Percentiles rank a stretch among this genome's conserved stretches.
These are phyloP conservation scores for Tausonia pullulans DNA, from an alignment of 1,284 basidiomycete species.

Conservation along the genomic window DNA sequence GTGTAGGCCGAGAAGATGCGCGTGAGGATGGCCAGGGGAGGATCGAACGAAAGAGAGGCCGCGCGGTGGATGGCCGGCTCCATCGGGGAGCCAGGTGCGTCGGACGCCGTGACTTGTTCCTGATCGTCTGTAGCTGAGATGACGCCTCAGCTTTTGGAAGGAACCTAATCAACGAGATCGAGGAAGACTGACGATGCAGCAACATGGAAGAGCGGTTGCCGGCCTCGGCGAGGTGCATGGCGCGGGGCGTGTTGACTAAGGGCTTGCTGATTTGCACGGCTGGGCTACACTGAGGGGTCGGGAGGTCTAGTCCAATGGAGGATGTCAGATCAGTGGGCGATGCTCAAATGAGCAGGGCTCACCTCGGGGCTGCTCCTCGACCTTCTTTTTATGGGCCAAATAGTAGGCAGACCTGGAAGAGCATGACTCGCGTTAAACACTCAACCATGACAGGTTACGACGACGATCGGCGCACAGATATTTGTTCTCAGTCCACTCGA, in stretches of 20 bases:
- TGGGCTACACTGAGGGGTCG: constrained; percentile 23
- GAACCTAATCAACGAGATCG: background rate
- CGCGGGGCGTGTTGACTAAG: constrained; percentile 59
- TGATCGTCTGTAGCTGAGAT: no score
- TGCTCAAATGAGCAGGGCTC: constrained; percentile 28
- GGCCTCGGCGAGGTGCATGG: constrained; percentile 61
- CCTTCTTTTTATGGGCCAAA: constrained; percentile 21
- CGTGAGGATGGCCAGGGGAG: constrained; percentile 44
- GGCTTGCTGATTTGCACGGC: constrained; percentile 44
- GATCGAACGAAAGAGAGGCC: constrained; percentile 22
- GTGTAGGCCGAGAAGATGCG: constrained; percentile 62
- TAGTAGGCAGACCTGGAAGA: constrained; percentile 32
- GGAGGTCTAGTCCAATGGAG: background rate
- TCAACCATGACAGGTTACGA: no score
- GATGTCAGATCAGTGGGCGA: background rate
- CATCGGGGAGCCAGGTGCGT: background rate
- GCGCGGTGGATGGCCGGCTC: background rate
- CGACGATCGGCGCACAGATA: constrained; percentile 47
- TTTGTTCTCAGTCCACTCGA: constrained; percentile 90
- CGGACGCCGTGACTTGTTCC: no score
- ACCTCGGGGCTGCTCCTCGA: constrained; percentile 13
- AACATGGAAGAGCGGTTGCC: constrained; percentile 42
- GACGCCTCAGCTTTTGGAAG: no score
- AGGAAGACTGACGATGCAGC: background rate
- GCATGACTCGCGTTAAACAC: no score